phyloP scores from a whole-genome alignment of 768 basidiomycete species.

The Pisolithus sp. region DNA sequence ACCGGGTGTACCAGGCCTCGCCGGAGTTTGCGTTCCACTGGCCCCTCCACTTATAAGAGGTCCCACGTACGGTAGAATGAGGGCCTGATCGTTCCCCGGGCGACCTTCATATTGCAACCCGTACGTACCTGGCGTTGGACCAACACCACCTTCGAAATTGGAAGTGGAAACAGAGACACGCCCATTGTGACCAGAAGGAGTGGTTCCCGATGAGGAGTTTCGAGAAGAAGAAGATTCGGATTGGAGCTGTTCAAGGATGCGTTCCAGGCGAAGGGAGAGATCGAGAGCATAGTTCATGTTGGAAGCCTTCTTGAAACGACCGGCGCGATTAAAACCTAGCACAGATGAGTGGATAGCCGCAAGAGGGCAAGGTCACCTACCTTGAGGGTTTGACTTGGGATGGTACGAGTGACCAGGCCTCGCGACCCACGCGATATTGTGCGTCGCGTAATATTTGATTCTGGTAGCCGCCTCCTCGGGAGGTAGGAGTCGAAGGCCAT shows the following conservation, averaged over 20 bases:
- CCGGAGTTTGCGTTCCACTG: constrained; percentile 18
- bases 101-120: constrained; percentile 64
- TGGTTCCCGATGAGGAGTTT: constrained; percentile 20
- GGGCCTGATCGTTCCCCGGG: constrained; percentile 51
- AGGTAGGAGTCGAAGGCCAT: constrained; percentile 49
- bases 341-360: constrained; percentile 36
- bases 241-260: constrained; percentile 25
- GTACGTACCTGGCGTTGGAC: constrained; percentile 37
- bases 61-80: constrained; percentile 16
- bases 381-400: constrained; percentile 44
- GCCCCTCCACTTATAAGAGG: constrained; percentile 12
- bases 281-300: constrained; percentile 82
- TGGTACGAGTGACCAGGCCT: constrained; percentile 43
- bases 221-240: constrained; percentile 17
- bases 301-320: constrained; percentile 90
- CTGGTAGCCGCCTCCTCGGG: constrained; percentile 41
- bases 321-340: constrained; percentile 38
- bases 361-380: constrained; percentile 22
- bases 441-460: constrained; percentile 47
- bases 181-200: constrained; percentile 5
- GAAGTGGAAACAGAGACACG: constrained; percentile 20
- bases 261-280: constrained; percentile 33
- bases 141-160: constrained; percentile 16
- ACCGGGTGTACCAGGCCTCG: constrained; percentile 19
- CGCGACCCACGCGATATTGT: constrained; percentile 56